Evolutionary conservation across 768 basidiomycete species (phyloP), one percentile per base, ranked within the genome.

Genomic region (Candolleomyces eurysporus): DNA sequence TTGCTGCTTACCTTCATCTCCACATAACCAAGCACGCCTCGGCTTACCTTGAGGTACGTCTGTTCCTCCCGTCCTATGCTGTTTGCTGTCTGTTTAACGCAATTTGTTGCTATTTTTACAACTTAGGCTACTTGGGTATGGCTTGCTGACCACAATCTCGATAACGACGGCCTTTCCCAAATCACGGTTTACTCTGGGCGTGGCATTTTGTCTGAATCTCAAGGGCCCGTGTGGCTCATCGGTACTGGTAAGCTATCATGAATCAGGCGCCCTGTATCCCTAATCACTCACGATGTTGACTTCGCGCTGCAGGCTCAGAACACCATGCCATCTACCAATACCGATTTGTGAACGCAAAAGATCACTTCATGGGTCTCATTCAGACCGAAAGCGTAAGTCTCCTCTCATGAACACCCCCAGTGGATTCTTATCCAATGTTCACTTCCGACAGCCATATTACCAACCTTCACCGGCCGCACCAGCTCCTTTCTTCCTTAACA

Each of bases 121-220:
- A 36, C 36, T 11, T 8, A 36, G 36, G 45, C 17, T 31, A 81
- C 84, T 21, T 92, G 91, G 91, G 77, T 90, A 8, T 93, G 91
- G 91, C 75, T 82, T 16, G 89, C 91, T 16, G 92, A 94, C 67
- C 91, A 94, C 66, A 86, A 91, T 60, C 78, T 92, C 22, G 91
- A 93, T 60, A 76, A 78, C 22, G 70, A 78, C 53, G 72, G 79
- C 21, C 63, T 68, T 14, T 71, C 75, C 11, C 84, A 87, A 66
- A 72, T 85, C 48, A 80, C 81, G 4, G 66, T 89, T 19, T 92
- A 80, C 66, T 79, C 83, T 9, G 91, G 89, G 0, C 83, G 91
- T n/a, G 91, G 91, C 1, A 83, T 93, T 48, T 73, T 91, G 10
- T 89, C 88, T 0, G 84, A 92, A 69, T 89, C 88, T 13, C 74